These are phyloP conservation scores for Aspergillus panamensis DNA, from an alignment of 495 filamentous ascomycete genomes.

Conservation along the genomic window DNA sequence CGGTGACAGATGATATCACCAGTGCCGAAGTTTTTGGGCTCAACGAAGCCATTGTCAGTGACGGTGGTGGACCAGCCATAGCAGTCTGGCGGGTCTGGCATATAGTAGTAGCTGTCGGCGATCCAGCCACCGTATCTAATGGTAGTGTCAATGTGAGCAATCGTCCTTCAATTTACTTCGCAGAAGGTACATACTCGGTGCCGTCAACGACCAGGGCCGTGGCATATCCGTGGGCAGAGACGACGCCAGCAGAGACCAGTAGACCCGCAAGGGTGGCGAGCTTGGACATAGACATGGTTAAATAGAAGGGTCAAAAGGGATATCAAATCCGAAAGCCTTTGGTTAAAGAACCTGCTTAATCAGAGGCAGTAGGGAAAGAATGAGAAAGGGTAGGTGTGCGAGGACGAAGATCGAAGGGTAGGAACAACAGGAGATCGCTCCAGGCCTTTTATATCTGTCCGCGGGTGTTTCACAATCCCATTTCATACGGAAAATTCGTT, in stretches of 20 bases:
- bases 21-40: conserved; percentile 33
- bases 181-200: conserved; percentile 26
- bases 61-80: conserved; percentile 45
- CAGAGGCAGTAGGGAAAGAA: conserved; percentile 3
- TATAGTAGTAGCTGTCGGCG: conserved; percentile 31
- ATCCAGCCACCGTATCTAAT: conserved; percentile 36
- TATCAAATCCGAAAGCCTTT: conserved; percentile 18
- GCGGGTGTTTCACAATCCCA: background rate
- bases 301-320: conserved; percentile 3
- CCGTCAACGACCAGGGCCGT: conserved; percentile 54
- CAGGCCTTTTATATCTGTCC: background rate
- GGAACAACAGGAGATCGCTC: background rate
- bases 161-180: background rate
- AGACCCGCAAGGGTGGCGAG: conserved; percentile 26
- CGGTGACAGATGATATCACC: conserved; percentile 53
- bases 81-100: conserved; percentile 33
- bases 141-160: background rate
- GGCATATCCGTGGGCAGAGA: conserved; percentile 57
- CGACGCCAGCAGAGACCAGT: conserved; percentile 44
- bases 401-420: background rate
- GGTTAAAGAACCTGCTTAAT: conserved; percentile 16
- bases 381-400: background rate
- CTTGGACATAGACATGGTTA: conserved; percentile 31
- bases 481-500: conserved; percentile 2
- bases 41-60: conserved; percentile 49